phyloP scores from a whole-genome alignment of 495 filamentous ascomycete species.

The Xanthoparmelia taractica region DNA sequence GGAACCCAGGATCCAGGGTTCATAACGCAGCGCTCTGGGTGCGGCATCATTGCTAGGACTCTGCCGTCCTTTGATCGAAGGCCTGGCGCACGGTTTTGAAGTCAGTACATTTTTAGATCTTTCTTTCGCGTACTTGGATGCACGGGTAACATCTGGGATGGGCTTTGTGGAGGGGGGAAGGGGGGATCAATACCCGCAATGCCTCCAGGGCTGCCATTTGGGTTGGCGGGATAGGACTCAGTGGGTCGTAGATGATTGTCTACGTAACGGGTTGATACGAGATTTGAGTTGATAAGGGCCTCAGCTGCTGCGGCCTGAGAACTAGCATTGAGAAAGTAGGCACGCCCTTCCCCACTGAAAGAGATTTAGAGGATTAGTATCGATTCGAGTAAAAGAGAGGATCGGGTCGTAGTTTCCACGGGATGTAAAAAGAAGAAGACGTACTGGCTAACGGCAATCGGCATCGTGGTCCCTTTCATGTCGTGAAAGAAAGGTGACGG shows the following conservation, averaged over 20 bases:
- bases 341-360: slow-evolving; percentile 87
- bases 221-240: slow-evolving; percentile 82
- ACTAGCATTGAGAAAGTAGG: too few relatives aligned
- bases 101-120: too few relatives aligned
- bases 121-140: background rate
- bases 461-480: slow-evolving; percentile 76
- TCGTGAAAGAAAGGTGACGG: slow-evolving; percentile 88
- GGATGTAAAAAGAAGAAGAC: too few relatives aligned
- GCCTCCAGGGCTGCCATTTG: slow-evolving; percentile 82
- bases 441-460: slow-evolving; percentile 87
- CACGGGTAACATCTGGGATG: too few relatives aligned
- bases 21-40: slow-evolving; percentile 83
- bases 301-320: too few relatives aligned
- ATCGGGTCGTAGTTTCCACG: too few relatives aligned
- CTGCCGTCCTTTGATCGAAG: too few relatives aligned
- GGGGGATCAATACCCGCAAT: slow-evolving; percentile 88
- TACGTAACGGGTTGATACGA: slow-evolving; percentile 68
- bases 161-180: too few relatives aligned
- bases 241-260: slow-evolving; percentile 71
- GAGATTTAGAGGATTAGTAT: too few relatives aligned
- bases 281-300: too few relatives aligned
- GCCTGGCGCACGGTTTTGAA: too few relatives aligned
- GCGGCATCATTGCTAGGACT: slow-evolving; percentile 91
- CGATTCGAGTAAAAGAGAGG: too few relatives aligned
- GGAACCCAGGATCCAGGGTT: slow-evolving; percentile 74